phyloP scores from a whole-genome alignment of 1,284 basidiomycete species.

The Malassezia slooffiae region DNA sequence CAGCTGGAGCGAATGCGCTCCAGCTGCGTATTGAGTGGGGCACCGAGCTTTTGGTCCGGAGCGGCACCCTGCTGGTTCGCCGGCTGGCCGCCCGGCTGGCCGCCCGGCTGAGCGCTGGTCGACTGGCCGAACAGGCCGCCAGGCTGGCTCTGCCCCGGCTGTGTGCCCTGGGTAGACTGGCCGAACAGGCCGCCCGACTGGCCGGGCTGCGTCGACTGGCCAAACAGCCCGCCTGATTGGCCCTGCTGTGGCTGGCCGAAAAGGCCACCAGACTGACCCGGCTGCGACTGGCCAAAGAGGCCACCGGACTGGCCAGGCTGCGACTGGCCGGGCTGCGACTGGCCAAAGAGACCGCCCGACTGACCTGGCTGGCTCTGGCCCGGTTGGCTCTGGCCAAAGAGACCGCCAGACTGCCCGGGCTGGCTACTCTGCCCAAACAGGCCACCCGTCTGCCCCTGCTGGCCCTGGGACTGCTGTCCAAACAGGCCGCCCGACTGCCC shows the following conservation, averaged over 20 bases:
- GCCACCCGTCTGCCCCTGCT: neutral
- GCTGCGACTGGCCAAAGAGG: too few relatives aligned
- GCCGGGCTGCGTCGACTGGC: neutral
- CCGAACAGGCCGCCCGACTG: neutral
- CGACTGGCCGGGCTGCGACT: neutral
- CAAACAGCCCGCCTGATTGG: neutral
- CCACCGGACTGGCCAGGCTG: neutral
- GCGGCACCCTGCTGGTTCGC: neutral
- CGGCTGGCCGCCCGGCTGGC: neutral
- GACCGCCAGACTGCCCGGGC: neutral
- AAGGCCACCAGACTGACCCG: neutral
- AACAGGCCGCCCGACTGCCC: conserved; percentile 12
- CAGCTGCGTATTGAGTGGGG: conserved; percentile 23
- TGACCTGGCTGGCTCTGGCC: neutral
- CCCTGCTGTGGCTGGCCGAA: neutral
- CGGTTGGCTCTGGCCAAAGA: neutral
- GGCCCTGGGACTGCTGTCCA: conserved; percentile 1
- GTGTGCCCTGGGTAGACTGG: too few relatives aligned
- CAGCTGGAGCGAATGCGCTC: conserved; percentile 37
- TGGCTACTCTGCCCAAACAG: conserved; percentile 3
- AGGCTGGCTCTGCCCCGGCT: neutral
- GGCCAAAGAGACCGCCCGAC: neutral
- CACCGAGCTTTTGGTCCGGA: conserved; percentile 32
- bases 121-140: conserved; percentile 2
- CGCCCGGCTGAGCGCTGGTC: neutral